Evolutionary conservation across 257 asterid species (phyloP), one percentile per base, ranked within the genome.

Genomic region (Petunia axillaris): DNA sequence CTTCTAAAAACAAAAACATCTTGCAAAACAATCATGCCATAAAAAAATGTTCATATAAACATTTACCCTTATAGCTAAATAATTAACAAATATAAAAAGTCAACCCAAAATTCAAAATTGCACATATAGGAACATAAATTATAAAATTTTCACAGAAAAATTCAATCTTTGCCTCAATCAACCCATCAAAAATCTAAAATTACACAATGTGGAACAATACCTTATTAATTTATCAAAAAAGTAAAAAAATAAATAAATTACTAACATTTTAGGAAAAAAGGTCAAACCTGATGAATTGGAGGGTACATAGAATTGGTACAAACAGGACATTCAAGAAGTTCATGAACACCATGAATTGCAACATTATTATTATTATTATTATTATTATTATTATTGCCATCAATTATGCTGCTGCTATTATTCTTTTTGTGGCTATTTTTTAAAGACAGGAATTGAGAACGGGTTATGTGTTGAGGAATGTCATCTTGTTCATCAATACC

Each of bases 251-350:
- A n/a, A n/a, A n/a, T n/a, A n/a, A 70, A 16, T 48, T 43, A 44
- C 4, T 5, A 70, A 70, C 76, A 8, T 70, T 16, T 68, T 43
- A 1, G 4, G 8, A 38, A 0, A 2, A 44, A 16, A 9, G 73
- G 85, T 54, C 41, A n/a, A 70, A 90, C 94, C 94, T 89, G 94
- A 82, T 89, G 94, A 41, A 90, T 90, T 4, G 94, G 94, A 80
- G 94, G 94, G 84, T 90, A 90, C 94, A 90, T 90, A 79, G 94
- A 88, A 85, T 90, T 88, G 80, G 78, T 73, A 73, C 62, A 73
- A 50, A 73, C 78, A 73, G 78, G 78, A 4, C 78, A 73, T 73
- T 73, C 94, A 8, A 90, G 91, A 84, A 90, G 91, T 85, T 90
- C 94, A 38, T 89, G 94, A 71, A 90, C 94, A 62, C 78, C 50